Evolutionary conservation across 2,329 filamentous ascomycete genomes (phyloP), one percentile per base, ranked within the genome.

Genomic region (Teratosphaeria epicoccoides): DNA sequence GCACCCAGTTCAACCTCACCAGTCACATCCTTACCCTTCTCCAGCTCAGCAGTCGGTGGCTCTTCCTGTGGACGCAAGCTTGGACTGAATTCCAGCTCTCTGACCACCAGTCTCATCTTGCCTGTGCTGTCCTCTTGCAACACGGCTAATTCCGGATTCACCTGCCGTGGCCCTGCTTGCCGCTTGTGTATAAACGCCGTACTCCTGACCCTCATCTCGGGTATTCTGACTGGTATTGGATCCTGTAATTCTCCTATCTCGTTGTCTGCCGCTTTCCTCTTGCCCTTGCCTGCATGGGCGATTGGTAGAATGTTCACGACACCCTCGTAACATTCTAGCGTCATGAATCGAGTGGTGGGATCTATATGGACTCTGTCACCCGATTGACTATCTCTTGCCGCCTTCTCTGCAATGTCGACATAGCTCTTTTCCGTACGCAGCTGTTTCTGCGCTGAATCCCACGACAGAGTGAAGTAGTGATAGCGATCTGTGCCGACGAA

Each of bases 401-500:
- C 76, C 61, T 78, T 78, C 61, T 83, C 79, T 28, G 79, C 74
- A 51, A 84, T 71, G 60, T 84, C 78, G 43, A 79, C 73, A 66
- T 77, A 80, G 54, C 73, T 76, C 68, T 80, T 76, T 58, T 81
- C 65, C 2, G 81, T 84, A 33, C 70, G 70, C 12, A 83, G 68
- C 50, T 76, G 70, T 20, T 73, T 75, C 23, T 64, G 70, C 1
- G 78, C 69, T 0, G 76, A 63, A 61, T 96, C 83, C 90, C 93
- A 98, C 14, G 78, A 82, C 20, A 95, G 70, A 1, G 88, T 95
- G 68, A 97, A 95, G 71, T 95, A 97, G 62, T 89, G 84, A 60
- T 87, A 86, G 51, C 86, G 82, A 65, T 95, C 86, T 46, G 93
- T 98, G 47, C 89, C 91, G 52, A 98, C 79, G 66, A 98, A 95